phyloP scores from a whole-genome alignment of 306 rosid species.

The Glycine soja region DNA sequence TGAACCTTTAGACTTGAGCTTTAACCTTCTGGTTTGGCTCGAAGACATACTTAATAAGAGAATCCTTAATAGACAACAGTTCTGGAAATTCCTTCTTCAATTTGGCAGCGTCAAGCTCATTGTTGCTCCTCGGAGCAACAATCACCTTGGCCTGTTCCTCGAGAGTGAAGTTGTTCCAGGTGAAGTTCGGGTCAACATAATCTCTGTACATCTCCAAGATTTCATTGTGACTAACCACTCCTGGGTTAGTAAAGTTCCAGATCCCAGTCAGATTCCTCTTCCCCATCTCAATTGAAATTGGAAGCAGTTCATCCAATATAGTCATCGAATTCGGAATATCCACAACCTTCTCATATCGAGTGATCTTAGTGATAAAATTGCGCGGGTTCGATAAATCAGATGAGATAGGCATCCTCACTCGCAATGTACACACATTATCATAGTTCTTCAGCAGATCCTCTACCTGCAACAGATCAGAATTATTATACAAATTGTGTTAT shows the following conservation, averaged over 20 bases:
- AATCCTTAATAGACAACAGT: slow-evolving; percentile 79
- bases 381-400: slow-evolving; percentile 81
- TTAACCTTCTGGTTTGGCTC: slow-evolving; percentile 75
- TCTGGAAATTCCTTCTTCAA: slow-evolving; percentile 81
- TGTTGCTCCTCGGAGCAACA: slow-evolving; percentile 87
- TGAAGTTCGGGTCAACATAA: slow-evolving; percentile 70
- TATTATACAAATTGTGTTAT: no score
- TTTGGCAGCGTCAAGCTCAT: slow-evolving; percentile 73
- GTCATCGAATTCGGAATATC: slow-evolving; percentile 94
- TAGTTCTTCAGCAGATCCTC: slow-evolving; percentile 83
- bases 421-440: slow-evolving; percentile 85
- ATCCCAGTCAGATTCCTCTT: slow-evolving; percentile 85
- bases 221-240: slow-evolving; percentile 94
- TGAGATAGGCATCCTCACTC: slow-evolving; percentile 94
- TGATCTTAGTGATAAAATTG: slow-evolving; percentile 88
- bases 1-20: slow-evolving; percentile 42
- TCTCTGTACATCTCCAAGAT: slow-evolving; percentile 77
- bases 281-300: slow-evolving; percentile 86
- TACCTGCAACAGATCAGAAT: slow-evolving; percentile 58
- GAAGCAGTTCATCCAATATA: slow-evolving; percentile 88
- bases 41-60: slow-evolving; percentile 78
- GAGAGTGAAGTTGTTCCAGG: slow-evolving; percentile 81
- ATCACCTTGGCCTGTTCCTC: slow-evolving; percentile 95
- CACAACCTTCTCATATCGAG: slow-evolving; percentile 86
- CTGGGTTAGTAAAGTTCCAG: slow-evolving; percentile 94